phyloP scores from a whole-genome alignment of 306 rosid species.

The Dicorynia guianensis region DNA sequence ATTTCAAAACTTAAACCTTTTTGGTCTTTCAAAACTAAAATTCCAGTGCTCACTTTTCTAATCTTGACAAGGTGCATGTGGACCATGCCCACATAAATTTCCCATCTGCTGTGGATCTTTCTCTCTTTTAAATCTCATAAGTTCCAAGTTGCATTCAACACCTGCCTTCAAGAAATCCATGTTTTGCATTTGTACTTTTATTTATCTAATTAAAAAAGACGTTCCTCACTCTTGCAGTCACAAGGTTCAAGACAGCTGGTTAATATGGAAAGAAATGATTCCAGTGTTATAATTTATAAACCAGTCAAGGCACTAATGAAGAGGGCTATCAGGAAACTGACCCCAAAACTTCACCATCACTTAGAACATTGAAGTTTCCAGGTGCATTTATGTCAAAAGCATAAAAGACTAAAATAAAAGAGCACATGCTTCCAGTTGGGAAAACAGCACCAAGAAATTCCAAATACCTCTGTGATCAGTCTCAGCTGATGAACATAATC shows the following conservation, averaged over 20 bases:
- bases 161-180: no score
- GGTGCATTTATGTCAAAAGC: slow-evolving; percentile 11
- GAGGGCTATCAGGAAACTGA: slow-evolving; percentile 10
- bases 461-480: slow-evolving; percentile 84
- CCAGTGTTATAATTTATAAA: neutral
- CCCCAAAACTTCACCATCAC: slow-evolving; percentile 8
- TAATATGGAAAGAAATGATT: neutral
- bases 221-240: neutral
- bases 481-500: slow-evolving; percentile 97
- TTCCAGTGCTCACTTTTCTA: neutral
- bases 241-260: slow-evolving; percentile 8
- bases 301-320: slow-evolving; percentile 14
- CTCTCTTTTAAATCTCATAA: no score
- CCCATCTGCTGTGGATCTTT: no score
- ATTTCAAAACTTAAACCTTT: neutral
- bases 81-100: no score
- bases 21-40: neutral
- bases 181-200: no score
- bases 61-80: no score
- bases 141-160: no score
- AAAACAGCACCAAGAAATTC: slow-evolving; percentile 9
- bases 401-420: slow-evolving; percentile 6
- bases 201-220: neutral
- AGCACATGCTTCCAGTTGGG: slow-evolving; percentile 14
- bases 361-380: neutral